These are phyloP conservation scores for Chlamydomonas schloesseri DNA, from an alignment of 139 green algal species.

Conservation along the genomic window DNA sequence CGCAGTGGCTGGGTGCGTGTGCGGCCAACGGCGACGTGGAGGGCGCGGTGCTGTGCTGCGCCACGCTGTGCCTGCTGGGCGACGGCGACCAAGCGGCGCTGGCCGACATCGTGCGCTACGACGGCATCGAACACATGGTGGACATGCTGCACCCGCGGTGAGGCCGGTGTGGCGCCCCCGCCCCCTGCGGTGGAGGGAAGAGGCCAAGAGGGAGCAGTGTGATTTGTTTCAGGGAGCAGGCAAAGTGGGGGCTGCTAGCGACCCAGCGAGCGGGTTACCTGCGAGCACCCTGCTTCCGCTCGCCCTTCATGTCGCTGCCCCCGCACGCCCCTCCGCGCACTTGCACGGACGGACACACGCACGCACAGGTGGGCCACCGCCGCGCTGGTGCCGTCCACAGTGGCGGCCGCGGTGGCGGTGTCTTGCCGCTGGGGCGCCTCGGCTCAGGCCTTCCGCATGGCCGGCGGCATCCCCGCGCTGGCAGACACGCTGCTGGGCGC, in stretches of 20 bases:
- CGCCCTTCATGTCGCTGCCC: no score
- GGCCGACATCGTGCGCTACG: slow-evolving; percentile 1
- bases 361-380: slow-evolving; percentile 19
- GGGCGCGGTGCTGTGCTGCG: slow-evolving; percentile 20
- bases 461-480: not conserved
- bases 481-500: slow-evolving; percentile 3
- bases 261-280: no score
- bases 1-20: slow-evolving; percentile 26
- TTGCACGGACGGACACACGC: no score
- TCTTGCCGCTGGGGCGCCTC: slow-evolving; percentile 25
- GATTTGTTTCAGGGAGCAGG: no score
- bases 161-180: not conserved
- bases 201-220: no score
- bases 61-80: slow-evolving; percentile 25
- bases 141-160: slow-evolving; percentile 34
- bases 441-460: slow-evolving; percentile 27
- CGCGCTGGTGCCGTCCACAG: slow-evolving; percentile 28
- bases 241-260: no score
- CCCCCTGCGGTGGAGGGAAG: no score
- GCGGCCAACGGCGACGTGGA: slow-evolving; percentile 7
- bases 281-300: no score
- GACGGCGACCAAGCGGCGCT: not conserved
- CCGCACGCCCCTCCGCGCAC: no score
- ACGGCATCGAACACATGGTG: slow-evolving; percentile 1
- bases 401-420: slow-evolving; percentile 12